phyloP scores from a whole-genome alignment of 2,329 filamentous ascomycete genomes.

The Botrytis cinerea region DNA sequence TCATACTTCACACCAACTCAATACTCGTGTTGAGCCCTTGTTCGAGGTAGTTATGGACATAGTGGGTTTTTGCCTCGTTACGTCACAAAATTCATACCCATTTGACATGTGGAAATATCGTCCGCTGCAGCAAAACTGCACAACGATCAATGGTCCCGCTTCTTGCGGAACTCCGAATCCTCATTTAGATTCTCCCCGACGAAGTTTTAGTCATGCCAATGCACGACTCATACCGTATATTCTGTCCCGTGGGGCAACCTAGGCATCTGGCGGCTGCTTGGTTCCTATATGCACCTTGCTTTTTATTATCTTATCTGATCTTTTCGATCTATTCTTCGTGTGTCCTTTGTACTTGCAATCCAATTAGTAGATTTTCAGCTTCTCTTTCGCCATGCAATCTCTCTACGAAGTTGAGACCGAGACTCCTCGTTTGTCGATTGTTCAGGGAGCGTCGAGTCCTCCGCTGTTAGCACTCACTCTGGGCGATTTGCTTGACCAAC shows the following conservation, averaged over 20 bases:
- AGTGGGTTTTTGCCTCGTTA: background rate
- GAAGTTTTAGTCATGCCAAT: conserved; percentile 16
- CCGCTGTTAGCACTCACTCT: conserved; percentile 19
- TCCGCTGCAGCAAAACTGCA: background rate
- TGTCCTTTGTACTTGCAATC: background rate
- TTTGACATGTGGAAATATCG: background rate
- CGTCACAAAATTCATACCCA: background rate
- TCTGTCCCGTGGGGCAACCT: background rate
- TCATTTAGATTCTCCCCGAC: background rate
- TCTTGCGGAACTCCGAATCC: background rate
- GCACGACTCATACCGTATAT: background rate
- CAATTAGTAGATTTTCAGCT: background rate
- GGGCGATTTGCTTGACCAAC: conserved; percentile 21
- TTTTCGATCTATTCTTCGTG: conserved; percentile 4
- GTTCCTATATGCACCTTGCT: conserved; percentile 7
- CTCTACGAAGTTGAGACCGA: conserved; percentile 16
- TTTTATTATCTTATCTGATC: conserved; percentile 25
- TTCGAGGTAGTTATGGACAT: background rate
- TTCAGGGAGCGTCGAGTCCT: conserved; percentile 17
- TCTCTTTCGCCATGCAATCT: conserved; percentile 19
- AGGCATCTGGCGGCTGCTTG: background rate
- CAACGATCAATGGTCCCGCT: background rate
- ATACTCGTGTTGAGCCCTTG: background rate
- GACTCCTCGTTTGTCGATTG: conserved; percentile 11
- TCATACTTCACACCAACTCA: background rate